Base-by-base conservation (phyloP, 2,329 filamentous ascomycete species). In the Cytospora leucostoma region DNA sequence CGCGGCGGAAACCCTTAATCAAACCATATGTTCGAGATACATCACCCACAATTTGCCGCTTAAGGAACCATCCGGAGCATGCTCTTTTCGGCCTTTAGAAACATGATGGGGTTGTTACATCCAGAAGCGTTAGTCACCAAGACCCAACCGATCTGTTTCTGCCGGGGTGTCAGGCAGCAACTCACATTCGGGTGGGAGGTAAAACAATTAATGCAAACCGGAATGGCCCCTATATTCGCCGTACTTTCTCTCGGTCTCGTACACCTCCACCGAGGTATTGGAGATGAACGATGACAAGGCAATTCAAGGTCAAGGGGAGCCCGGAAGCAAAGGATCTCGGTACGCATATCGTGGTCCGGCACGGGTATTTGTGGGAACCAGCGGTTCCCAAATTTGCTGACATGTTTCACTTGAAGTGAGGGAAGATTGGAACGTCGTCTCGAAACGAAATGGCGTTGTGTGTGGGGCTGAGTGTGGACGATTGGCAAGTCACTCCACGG, bases 21-120 rank as follows among this genome's bases (percentile, higher is more conserved):
- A 49, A 38, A 50, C 52, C 53, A 35, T 34, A 52, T 55, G 63
- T 65, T 65, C 63, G 60, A 65, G 63, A 49, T 62, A 63, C 17
- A 63, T 33, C 32, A 17, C 21, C 8, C 32, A 40, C 56, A 63
- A 37, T 54, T 54, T 63, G 33, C 32, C 38, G 34, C 38, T 60
- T 54, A 54, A 33, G 49, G 7, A 59, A 44, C 57, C 7, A 32
- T 33, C 10, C 44, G 17, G 17, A 15, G 13, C 38, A 1, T 17
- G 38, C 13, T 17, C 7, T 6, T 17, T 6, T 17, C 17, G 13
- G 27, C 27, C 27, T 40, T 17, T 40, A 17, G 3, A n/a, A 40
- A 40, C 38, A 8, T 40, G 38, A n/a, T n/a, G 38, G 8, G 15
- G 8, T 5, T n/a, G 17, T 44, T 44, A n/a, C 17, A 44, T 44